Evolutionary conservation across 306 rosid species (phyloP), one percentile per base, ranked within the genome.

Genomic region (Cucumis cinereus): DNA sequence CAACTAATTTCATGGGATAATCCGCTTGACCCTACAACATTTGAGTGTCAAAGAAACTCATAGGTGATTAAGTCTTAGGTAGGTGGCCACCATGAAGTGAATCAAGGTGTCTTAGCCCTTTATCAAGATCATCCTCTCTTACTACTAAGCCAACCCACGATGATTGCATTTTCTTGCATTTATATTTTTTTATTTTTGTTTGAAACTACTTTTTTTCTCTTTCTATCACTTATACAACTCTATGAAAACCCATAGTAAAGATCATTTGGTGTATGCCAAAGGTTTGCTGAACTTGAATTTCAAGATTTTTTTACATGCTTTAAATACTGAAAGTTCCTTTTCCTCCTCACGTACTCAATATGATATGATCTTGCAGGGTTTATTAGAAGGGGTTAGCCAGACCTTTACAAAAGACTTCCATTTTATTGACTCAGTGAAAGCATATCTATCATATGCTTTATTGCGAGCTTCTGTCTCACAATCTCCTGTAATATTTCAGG

Each of bases 341-440:
- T 6, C 24, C 75, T 38, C 73, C 38, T 54, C 50, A n/a, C 15
- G 49, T 49, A 69, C 76, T 75, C 73, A 57, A 61, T 57, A 58
- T 74, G 33, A 41, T 81, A 19, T 77, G 79, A 73, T 79, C 55
- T 84, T 73, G 75, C 90, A 95, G 99, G 98, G 99, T 80, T 88
- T 95, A 76, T 88, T 95, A 85, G 99, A 95, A 81, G 98, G 99
- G 70, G 99, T 95, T 79, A 91, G 92, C 76, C 95, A 95, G 79
- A 81, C 92, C 75, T 95, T 92, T 86, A 95, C 98, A 35, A 90
- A 92, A 84, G 89, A 92, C 86, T 92, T 92, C 81, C 97, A 95
- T 86, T 95, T 95, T 82, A 95, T 95, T 79, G 99, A 95, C 80
- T 92, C 99, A n/a, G 99, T 95, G 85, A 95, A 95, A 88, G 99